These are phyloP conservation scores for Picochlorum sp. DNA, from an alignment of 139 green algal genomes.

Conservation along the genomic window DNA sequence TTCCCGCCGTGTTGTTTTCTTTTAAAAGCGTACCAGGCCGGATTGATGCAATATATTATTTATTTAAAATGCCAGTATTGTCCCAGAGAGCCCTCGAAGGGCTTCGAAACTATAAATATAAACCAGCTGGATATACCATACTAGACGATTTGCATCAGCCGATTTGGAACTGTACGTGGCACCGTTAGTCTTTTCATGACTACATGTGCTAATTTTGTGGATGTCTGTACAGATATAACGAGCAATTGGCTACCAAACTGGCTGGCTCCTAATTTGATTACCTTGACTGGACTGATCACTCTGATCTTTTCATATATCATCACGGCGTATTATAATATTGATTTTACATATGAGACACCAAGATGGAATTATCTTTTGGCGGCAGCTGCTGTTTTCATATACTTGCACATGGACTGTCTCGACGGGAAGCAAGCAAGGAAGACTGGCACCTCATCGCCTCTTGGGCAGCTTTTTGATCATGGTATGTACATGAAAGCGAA, in stretches of 20 bases:
- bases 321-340: slow-evolving; percentile 43
- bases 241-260: slow-evolving; percentile 60
- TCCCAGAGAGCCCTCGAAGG: slow-evolving; percentile 49
- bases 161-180: slow-evolving; percentile 63
- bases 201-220: background rate
- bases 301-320: slow-evolving; percentile 54
- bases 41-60: background rate
- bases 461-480: slow-evolving; percentile 97
- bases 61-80: slow-evolving; percentile 41
- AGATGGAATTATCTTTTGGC: slow-evolving; percentile 53
- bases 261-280: slow-evolving; percentile 94
- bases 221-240: slow-evolving; percentile 20
- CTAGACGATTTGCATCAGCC: slow-evolving; percentile 72
- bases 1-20: too few species aligned
- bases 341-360: slow-evolving; percentile 46
- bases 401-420: slow-evolving; percentile 85
- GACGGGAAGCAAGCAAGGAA: slow-evolving; percentile 92
- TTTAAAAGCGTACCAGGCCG: background rate
- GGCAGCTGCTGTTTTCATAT: slow-evolving; percentile 35
- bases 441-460: slow-evolving; percentile 73
- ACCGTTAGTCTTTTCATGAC: background rate
- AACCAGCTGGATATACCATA: slow-evolving; percentile 69
- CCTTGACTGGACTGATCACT: slow-evolving; percentile 54
- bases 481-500: slow-evolving; percentile 21
- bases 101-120: slow-evolving; percentile 71